Evolutionary conservation across 805 yeast genomes (phyloP).

Genomic region (Geotrichum ghanense): DNA sequence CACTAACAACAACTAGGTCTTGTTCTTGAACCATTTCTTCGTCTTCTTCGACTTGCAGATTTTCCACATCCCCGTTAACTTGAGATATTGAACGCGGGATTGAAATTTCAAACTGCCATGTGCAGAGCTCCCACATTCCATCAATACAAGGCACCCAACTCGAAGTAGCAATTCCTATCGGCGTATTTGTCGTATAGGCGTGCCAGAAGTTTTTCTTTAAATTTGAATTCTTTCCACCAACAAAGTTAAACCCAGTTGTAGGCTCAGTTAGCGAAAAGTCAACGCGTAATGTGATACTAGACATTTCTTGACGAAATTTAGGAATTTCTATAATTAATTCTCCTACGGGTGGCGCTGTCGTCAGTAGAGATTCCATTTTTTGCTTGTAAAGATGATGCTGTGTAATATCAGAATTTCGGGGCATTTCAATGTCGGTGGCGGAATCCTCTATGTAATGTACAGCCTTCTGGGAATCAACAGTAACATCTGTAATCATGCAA

Average conservation of each 20-base stretch:
- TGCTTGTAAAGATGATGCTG: constrained; percentile 52
- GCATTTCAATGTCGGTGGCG: constrained; percentile 27
- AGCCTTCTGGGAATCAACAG: constrained; percentile 50
- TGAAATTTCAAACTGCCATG: constrained; percentile 86
- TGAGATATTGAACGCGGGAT: constrained; percentile 73
- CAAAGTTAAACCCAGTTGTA: constrained; percentile 64
- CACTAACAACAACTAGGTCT: constrained; percentile 31
- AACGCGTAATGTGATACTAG: constrained; percentile 63
- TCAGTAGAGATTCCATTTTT: constrained; percentile 37
- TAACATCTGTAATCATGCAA: constrained; percentile 41
- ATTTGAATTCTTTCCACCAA: constrained; percentile 42
- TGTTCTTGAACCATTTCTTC: constrained; percentile 25
- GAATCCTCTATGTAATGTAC: constrained; percentile 46
- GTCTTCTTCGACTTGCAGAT: constrained; percentile 19
- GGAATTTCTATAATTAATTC: constrained; percentile 59
- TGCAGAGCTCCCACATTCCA: constrained; percentile 71
- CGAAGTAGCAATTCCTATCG: constrained; percentile 69
- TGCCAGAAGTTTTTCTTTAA: constrained; percentile 50
- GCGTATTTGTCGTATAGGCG: constrained; percentile 74
- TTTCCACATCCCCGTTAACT: constrained; percentile 30
- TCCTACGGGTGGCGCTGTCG: constrained; percentile 45
- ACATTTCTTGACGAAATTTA: constrained; percentile 51
- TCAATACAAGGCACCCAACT: constrained; percentile 99
- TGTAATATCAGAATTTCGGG: constrained; percentile 24
- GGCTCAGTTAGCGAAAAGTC: constrained; percentile 57